These are phyloP conservation scores for Aspergillus sp. DNA, from an alignment of 2,329 filamentous ascomycete species.

Conservation along the genomic window DNA sequence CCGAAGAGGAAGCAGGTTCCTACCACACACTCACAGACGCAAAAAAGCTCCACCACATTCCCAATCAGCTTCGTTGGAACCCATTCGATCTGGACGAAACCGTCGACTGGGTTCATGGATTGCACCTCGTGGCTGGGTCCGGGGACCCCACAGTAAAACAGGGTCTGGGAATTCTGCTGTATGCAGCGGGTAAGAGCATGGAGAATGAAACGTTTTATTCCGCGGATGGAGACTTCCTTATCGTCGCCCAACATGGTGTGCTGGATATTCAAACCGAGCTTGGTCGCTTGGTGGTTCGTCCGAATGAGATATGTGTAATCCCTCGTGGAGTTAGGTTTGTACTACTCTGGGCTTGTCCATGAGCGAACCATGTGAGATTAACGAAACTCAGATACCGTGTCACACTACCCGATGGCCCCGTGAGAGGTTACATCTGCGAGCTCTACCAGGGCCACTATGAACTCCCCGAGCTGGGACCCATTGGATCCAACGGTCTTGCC, in stretches of 20 bases:
- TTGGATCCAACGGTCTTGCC: conserved; percentile 72
- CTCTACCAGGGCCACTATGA: conserved; percentile 71
- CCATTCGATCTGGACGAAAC: conserved; percentile 71
- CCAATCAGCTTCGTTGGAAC: conserved; percentile 80
- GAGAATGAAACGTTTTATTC: conserved; percentile 77
- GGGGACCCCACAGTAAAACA: conserved; percentile 77
- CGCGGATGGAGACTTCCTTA: conserved; percentile 74
- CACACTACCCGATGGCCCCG: conserved; percentile 60
- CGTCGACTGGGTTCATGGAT: conserved; percentile 66
- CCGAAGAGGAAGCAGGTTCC: conserved; percentile 44
- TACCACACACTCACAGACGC: conserved; percentile 46
- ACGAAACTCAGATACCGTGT: conserved; percentile 59
- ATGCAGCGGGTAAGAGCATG: conserved; percentile 78
- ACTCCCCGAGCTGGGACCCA: conserved; percentile 71
- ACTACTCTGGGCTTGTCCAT: background rate
- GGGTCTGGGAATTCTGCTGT: conserved; percentile 78
- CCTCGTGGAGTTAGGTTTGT: conserved; percentile 65
- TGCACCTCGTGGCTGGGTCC: conserved; percentile 73
- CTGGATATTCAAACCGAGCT: conserved; percentile 77
- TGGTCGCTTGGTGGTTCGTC: conserved; percentile 71
- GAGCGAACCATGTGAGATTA: background rate
- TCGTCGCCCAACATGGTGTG: conserved; percentile 72
- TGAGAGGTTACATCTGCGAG: conserved; percentile 73
- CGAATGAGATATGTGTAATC: conserved; percentile 75
- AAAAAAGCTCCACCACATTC: conserved; percentile 68